Conservation (phyloP, 257 asterid species). For the Penstemon newberryi region DNA sequence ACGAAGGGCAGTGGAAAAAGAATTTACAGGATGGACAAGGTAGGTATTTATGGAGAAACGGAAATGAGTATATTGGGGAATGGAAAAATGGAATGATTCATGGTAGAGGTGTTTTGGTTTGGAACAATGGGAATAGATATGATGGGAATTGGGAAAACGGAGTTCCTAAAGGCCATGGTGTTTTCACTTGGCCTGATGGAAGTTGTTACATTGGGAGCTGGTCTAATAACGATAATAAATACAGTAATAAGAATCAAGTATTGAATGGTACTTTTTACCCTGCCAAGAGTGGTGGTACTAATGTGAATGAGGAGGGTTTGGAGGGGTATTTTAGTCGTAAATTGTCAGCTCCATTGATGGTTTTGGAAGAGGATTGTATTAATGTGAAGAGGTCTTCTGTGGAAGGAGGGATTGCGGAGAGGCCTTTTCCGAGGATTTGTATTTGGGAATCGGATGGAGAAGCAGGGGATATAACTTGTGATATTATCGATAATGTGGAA, state of each 20-base stretch:
- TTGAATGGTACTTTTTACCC: conserved; percentile 82
- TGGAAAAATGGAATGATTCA: conserved; percentile 82
- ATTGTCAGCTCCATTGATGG: conserved; percentile 54
- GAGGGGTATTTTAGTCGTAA: conserved; percentile 39
- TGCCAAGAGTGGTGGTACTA: conserved; percentile 31
- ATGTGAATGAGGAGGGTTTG: conserved; percentile 35
- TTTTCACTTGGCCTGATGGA: conserved; percentile 92
- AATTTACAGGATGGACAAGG: conserved; percentile 89
- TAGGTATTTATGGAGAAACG: conserved; percentile 78
- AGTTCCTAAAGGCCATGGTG: conserved; percentile 77
- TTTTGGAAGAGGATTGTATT: conserved; percentile 39
- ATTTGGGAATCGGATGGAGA: conserved; percentile 98
- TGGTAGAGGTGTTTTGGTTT: conserved; percentile 79
- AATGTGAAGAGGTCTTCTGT: conserved; percentile 63
- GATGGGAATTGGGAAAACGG: conserved; percentile 90
- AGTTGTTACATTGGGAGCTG: conserved; percentile 82
- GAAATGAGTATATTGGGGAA: conserved; percentile 83
- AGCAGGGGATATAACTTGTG: conserved; percentile 97
- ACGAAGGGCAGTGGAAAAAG: conserved; percentile 80
- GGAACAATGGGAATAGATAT: conserved; percentile 81
- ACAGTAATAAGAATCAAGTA: conserved; percentile 34
- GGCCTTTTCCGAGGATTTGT: conserved; percentile 78
- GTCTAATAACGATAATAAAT: conserved; percentile 46
- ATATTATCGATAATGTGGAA: conserved; percentile 80
- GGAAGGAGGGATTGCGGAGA: conserved; percentile 50